phyloP scores from a whole-genome alignment of 106 monocot genomes.

The Apostasia shenzhenica region DNA sequence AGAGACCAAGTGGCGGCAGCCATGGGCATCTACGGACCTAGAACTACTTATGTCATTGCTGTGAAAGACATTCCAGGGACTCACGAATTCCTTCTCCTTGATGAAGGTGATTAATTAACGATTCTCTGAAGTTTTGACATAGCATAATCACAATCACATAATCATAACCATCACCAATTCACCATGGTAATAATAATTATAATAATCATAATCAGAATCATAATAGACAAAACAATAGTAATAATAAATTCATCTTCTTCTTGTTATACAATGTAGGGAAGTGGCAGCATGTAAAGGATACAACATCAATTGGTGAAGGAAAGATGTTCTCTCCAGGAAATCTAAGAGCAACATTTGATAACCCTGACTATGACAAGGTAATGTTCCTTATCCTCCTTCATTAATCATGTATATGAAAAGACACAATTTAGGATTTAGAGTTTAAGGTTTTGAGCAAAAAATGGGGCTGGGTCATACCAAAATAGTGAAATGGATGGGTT shows the following conservation, averaged over 20 bases:
- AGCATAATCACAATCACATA: no score
- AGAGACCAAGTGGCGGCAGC: constrained; percentile 86
- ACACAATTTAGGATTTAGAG: no score
- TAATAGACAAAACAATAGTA: no score
- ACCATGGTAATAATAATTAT: not conserved
- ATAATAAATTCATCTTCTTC: not conserved
- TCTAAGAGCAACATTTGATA: constrained; percentile 87
- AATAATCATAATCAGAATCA: not conserved
- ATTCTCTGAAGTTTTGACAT: not conserved
- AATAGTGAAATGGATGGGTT: no score
- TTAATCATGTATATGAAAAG: no score
- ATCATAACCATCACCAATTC: not conserved
- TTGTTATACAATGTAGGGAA: constrained; percentile 43
- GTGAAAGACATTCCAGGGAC: constrained; percentile 87
- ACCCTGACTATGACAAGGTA: constrained; percentile 76
- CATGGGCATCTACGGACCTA: constrained; percentile 97
- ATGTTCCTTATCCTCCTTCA: no score
- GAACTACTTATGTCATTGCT: constrained; percentile 82
- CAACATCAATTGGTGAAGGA: constrained; percentile 81
- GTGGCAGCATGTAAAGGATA: constrained; percentile 96
- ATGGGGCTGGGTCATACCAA: no score
- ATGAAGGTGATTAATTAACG: constrained; percentile 43
- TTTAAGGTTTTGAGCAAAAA: no score
- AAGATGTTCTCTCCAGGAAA: constrained; percentile 99
- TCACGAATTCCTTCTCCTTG: constrained; percentile 94